phyloP scores from a whole-genome alignment of 768 basidiomycete genomes.

The Lactarius evosmus region DNA sequence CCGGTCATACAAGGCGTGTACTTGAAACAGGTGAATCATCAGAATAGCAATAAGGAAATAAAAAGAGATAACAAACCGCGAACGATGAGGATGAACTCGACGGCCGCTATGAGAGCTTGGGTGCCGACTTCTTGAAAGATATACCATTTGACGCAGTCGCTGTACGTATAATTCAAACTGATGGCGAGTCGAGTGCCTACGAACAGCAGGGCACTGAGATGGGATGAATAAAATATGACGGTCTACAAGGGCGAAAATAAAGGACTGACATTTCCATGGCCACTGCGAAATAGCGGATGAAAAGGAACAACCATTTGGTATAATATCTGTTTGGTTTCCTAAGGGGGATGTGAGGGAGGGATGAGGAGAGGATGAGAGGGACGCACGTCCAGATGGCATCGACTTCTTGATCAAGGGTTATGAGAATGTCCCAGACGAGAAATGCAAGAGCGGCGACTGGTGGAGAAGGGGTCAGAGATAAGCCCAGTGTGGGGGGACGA shows the following conservation, averaged over 20 bases:
- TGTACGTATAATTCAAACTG: constrained; percentile 27
- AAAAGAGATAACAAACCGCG: constrained; percentile 29
- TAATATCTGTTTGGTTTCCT: constrained; percentile 30
- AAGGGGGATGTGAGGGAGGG: not conserved
- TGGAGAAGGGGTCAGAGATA: too few species aligned
- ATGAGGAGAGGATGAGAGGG: not conserved
- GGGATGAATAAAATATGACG: not conserved
- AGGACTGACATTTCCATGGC: constrained; percentile 22
- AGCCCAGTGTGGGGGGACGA: not conserved
- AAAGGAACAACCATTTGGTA: constrained; percentile 34
- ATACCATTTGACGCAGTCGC: constrained; percentile 27
- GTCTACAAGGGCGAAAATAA: not conserved
- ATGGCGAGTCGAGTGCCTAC: constrained; percentile 14
- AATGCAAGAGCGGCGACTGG: constrained; percentile 33
- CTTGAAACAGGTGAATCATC: constrained; percentile 1
- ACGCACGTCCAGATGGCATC: constrained; percentile 37
- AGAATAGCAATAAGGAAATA: not conserved
- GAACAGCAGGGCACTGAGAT: constrained; percentile 22
- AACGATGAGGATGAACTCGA: constrained; percentile 31
- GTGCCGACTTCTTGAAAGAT: constrained; percentile 21
- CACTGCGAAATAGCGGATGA: constrained; percentile 26
- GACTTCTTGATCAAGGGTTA: constrained; percentile 31
- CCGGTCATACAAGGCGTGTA: constrained; percentile 27
- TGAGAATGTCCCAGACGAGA: constrained; percentile 33
- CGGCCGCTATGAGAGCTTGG: constrained; percentile 23